Evolutionary conservation across 805 yeast genomes (phyloP), one percentile per base, ranked within the genome.

Genomic region (Saturnispora besseyi): DNA sequence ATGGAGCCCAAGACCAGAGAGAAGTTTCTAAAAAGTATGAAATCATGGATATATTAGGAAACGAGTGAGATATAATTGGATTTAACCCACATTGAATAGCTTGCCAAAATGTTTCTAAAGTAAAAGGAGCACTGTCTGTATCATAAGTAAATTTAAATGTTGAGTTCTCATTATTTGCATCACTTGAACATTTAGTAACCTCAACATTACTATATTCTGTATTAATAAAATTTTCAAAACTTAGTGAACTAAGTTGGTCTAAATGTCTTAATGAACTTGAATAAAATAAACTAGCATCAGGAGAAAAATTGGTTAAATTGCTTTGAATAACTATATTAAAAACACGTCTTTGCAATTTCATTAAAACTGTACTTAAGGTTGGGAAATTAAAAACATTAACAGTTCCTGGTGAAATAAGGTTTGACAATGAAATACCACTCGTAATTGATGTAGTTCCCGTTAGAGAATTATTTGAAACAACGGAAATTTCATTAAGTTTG

Each of bases 1-100:
- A 62, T 0, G 71, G 59, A 0, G 73, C 76, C 96, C 96, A 89
- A 2, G 91, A 76, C 96, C 96, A 89, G 34, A 76, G 51, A 0
- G 75, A 64, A 13, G 59, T 42, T 13, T 68, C 60, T 11, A 75
- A 50, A 26, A 73, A 57, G 0, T 56, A 46, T 0, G 68, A 59
- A 8, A 74, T 61, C 13, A 61, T 56, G 12, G 64, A 33, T 10
- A 68, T 34, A 44, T 59, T 54, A 49, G 30, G 44, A 41, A 55
- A 59, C 31, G 11, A 72, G 54, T 55, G 77, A 45, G 65, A 75
- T 65, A 88, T 61, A 0, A 87, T 72, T 0, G 96, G 88, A 0
- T 86, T 73, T 48, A 69, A 75, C 0, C 96, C 97, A 56, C 82
- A 73, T 21, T 63, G 51, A 4, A 81, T 61, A 41, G 71, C 70